phyloP scores from a whole-genome alignment of 129 eudicot genomes.

The Ambrosia trifida region DNA sequence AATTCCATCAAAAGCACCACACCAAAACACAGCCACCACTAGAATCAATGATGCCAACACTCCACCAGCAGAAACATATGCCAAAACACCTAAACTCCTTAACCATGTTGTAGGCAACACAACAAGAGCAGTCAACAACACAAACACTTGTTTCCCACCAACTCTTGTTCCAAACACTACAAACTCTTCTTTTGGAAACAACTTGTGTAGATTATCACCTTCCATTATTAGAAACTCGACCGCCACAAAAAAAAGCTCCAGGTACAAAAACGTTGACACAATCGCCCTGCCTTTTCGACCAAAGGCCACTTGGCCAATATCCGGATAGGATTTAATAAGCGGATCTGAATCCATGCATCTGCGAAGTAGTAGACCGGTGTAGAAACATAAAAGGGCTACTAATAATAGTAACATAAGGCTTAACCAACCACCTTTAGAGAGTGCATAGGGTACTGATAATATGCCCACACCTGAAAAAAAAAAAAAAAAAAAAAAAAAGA shows the following conservation, averaged over 20 bases:
- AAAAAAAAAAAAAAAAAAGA: conserved; percentile 2
- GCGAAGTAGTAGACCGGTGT: conserved; percentile 53
- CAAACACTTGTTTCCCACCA: conserved; percentile 46
- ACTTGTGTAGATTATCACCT: conserved; percentile 51
- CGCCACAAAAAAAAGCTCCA: conserved; percentile 61
- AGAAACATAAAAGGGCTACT: conserved; percentile 51
- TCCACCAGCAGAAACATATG: conserved; percentile 56
- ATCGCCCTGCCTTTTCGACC: conserved; percentile 54
- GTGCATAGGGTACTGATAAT: conserved; percentile 55
- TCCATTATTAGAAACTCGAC: conserved; percentile 60
- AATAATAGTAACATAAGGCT: conserved; percentile 40
- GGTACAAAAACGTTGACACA: conserved; percentile 54
- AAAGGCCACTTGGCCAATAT: conserved; percentile 63
- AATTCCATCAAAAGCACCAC: conserved; percentile 59
- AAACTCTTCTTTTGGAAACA: conserved; percentile 38
- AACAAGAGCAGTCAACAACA: conserved; percentile 43
- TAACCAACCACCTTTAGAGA: conserved; percentile 66
- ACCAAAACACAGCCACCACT: conserved; percentile 54
- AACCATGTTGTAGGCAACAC: conserved; percentile 60
- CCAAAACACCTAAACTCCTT: conserved; percentile 48
- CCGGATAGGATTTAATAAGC: conserved; percentile 51
- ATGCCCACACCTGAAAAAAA: conserved; percentile 48
- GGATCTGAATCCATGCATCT: conserved; percentile 57
- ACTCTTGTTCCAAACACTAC: conserved; percentile 29
- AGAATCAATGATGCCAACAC: conserved; percentile 54